Percentiles rank a stretch among this genome's conserved stretches.
These are phyloP conservation scores for Hamigera avellanea DNA, from an alignment of 495 filamentous ascomycete species.

Conservation along the genomic window DNA sequence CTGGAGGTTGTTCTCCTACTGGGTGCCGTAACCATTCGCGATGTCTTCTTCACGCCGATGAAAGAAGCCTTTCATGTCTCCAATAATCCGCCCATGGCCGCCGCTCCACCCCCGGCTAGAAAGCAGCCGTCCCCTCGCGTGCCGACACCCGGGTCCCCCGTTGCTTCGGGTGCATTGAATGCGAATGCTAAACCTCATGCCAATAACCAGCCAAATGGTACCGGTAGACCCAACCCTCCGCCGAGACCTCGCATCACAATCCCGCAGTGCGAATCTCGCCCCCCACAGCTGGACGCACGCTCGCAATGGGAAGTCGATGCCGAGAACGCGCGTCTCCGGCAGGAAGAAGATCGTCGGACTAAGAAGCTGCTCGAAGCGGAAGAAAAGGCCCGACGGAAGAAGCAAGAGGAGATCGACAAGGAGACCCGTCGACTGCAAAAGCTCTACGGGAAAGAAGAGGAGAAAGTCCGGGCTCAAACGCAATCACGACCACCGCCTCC, in stretches of 20 bases:
- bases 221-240: constrained; percentile 12
- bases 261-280: constrained; percentile 9
- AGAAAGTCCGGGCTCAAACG: constrained; percentile 17
- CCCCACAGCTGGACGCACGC: constrained; percentile 33
- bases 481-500: background rate
- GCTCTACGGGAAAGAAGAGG: constrained; percentile 52
- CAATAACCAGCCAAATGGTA: background rate
- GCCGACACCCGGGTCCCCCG: constrained; percentile 2
- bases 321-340: constrained; percentile 50
- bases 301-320: constrained; percentile 49
- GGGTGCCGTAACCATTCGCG: constrained; percentile 70
- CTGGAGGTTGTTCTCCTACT: constrained; percentile 83
- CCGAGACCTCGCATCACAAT: constrained; percentile 9
- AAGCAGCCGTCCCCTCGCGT: constrained; percentile 1
- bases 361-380: constrained; percentile 72
- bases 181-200: constrained; percentile 1
- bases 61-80: constrained; percentile 69
- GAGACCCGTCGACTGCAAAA: constrained; percentile 75
- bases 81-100: constrained; percentile 20
- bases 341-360: constrained; percentile 56
- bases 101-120: background rate
- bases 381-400: constrained; percentile 50
- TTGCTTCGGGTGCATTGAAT: constrained; percentile 8
- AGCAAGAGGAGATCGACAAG: constrained; percentile 62
- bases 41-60: constrained; percentile 63